Conservation (phyloP, 176 grass and related monocot species). For the Raddia distichophylla region DNA sequence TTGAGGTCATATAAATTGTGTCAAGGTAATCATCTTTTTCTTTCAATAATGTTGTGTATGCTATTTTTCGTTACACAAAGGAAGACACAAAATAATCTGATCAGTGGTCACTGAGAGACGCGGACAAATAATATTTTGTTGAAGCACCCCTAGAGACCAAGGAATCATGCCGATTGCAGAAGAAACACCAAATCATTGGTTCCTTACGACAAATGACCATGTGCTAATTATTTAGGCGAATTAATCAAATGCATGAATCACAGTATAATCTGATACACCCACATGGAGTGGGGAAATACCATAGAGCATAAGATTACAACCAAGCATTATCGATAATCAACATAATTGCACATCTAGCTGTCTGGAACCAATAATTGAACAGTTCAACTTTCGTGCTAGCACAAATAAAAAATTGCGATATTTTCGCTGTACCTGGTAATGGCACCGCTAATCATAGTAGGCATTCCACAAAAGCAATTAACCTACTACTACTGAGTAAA, state of each 20-base stretch:
- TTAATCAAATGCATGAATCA: background rate
- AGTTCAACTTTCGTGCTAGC: background rate
- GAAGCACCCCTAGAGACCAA: no score
- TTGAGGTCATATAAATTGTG: background rate
- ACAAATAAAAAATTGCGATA: background rate
- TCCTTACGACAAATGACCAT: background rate
- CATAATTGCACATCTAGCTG: background rate
- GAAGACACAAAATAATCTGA: no score
- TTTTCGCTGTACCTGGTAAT: background rate
- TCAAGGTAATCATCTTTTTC: no score
- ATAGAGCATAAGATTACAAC: constrained; percentile 21
- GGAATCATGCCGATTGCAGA: no score
- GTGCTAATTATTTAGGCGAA: background rate
- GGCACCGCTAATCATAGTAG: background rate
- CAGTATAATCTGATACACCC: background rate
- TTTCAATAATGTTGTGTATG: no score
- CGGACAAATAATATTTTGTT: no score
- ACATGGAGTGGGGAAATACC: background rate
- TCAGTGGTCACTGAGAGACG: no score
- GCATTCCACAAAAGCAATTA: background rate
- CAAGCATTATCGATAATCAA: constrained; percentile 12
- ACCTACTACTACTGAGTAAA: background rate
- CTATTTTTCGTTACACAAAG: no score
- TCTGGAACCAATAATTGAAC: background rate
- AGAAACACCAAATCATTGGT: background rate